Evolutionary conservation across 257 asterid species (phyloP).

Genomic region (Lycium ferocissimum): DNA sequence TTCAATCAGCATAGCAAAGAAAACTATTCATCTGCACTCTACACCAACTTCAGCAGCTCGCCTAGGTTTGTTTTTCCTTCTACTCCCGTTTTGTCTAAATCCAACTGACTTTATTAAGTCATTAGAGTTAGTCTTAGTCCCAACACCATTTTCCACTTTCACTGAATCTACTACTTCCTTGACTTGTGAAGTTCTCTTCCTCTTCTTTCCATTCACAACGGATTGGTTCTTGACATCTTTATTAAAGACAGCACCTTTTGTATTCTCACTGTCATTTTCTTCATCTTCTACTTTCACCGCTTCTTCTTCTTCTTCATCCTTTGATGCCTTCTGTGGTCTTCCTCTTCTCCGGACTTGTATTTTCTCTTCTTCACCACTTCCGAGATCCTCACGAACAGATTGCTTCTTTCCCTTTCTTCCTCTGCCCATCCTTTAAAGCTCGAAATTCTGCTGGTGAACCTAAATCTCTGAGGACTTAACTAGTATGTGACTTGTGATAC

Average conservation of each 20-base stretch:
- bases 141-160: slow-evolving; percentile 58
- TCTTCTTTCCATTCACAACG: slow-evolving; percentile 60
- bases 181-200: slow-evolving; percentile 61
- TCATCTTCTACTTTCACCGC: slow-evolving; percentile 57
- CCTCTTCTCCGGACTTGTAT: slow-evolving; percentile 70
- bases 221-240: slow-evolving; percentile 54
- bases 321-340: slow-evolving; percentile 67
- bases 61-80: slow-evolving; percentile 90
- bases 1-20: slow-evolving; percentile 21
- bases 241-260: slow-evolving; percentile 42
- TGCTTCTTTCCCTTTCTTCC: slow-evolving; percentile 80
- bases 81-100: slow-evolving; percentile 69
- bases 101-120: slow-evolving; percentile 60
- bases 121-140: slow-evolving; percentile 42
- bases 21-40: slow-evolving; percentile 61
- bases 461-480: slow-evolving; percentile 25
- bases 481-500: not conserved
- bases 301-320: slow-evolving; percentile 62
- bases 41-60: slow-evolving; percentile 96
- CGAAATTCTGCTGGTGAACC: slow-evolving; percentile 12
- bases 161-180: slow-evolving; percentile 58
- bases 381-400: slow-evolving; percentile 52
- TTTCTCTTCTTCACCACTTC: slow-evolving; percentile 81
- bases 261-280: slow-evolving; percentile 52
- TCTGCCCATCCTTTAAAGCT: slow-evolving; percentile 64